Percentiles rank a stretch among this genome's conserved stretches.
phyloP scores from a whole-genome alignment of 1,284 basidiomycete species.

The Sporisorium exsertum region DNA sequence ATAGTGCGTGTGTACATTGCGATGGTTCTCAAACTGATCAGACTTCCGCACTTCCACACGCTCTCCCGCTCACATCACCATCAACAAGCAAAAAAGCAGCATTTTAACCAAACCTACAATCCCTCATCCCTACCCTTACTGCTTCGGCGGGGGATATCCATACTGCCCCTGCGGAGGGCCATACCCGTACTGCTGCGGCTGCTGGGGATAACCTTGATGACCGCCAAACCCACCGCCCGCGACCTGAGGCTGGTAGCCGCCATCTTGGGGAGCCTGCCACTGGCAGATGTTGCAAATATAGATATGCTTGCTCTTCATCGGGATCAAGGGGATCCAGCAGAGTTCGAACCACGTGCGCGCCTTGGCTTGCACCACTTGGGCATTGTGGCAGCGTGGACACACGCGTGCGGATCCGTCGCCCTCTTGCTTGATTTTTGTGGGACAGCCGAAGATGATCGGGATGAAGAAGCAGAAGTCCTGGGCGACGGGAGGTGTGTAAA shows the following conservation, averaged over 20 bases:
- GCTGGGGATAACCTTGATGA: slow-evolving; percentile 30
- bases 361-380: slow-evolving; percentile 64
- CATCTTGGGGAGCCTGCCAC: slow-evolving; percentile 59
- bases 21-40: too few species aligned
- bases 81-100: neutral
- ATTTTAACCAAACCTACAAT: neutral
- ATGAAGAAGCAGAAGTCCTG: slow-evolving; percentile 64
- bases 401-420: slow-evolving; percentile 61
- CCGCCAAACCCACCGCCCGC: slow-evolving; percentile 45
- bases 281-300: slow-evolving; percentile 67
- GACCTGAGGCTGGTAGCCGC: slow-evolving; percentile 58
- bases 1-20: too few species aligned
- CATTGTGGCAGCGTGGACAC: slow-evolving; percentile 67
- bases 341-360: slow-evolving; percentile 66
- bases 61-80: neutral
- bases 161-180: slow-evolving; percentile 43
- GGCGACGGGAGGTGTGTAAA: neutral
- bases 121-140: neutral
- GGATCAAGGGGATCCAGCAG: slow-evolving; percentile 67
- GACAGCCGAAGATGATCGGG: slow-evolving; percentile 66
- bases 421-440: slow-evolving; percentile 66
- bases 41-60: neutral
- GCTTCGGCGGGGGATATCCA: slow-evolving; percentile 57
- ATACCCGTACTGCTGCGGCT: slow-evolving; percentile 55
- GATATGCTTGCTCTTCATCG: slow-evolving; percentile 59